Evolutionary conservation across 106 monocot species (phyloP), one percentile per base, ranked within the genome.

Genomic region (Allium cepa): DNA sequence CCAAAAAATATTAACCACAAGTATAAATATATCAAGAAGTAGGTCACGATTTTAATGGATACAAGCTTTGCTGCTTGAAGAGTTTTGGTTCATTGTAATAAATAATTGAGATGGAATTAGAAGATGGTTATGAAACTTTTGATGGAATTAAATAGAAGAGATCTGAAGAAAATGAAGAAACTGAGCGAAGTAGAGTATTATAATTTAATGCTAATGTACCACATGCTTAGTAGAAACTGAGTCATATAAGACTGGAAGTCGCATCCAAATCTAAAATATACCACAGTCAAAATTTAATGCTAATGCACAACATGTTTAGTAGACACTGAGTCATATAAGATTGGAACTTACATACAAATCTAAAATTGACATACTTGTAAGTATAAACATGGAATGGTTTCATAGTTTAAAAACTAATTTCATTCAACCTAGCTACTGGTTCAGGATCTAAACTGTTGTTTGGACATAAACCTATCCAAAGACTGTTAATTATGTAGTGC

Each of bases 351-450:
- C 15, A 49, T 51, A 49, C 22, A 16, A 49, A 14, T 3, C 26
- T 28, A 61, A 50, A 27, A 50, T 90, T 77, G 81, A 90, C 59
- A 90, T 94, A 70, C 87, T 94, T 45, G 94, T 94, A 66, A 78
- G 82, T 63, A 63, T 11, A 11, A 13, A 61, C 15, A n/a, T 18
- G 36, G 6, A 61, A 11, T 26, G 45, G 45, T 47, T 13, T 56
- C n/a, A n/a, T 27, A 10, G 10, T 8, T 14, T 60, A 10, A 28
- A 10, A 14, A 9, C 5, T 9, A n/a, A 16, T 11, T 58, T 7
- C 7, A 58, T 11, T 58, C 0, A 58, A 58, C 15, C 15, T 11
- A 57, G 57, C 17, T 57, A 15, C 57, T 4, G 57, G 10, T 63
- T 73, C 18, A 17, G 59, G n/a, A 14, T 59, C 26, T 17, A 14